Base-by-base conservation (phyloP, 768 basidiomycete genomes). In the Coprinopsis strossmayeri region DNA sequence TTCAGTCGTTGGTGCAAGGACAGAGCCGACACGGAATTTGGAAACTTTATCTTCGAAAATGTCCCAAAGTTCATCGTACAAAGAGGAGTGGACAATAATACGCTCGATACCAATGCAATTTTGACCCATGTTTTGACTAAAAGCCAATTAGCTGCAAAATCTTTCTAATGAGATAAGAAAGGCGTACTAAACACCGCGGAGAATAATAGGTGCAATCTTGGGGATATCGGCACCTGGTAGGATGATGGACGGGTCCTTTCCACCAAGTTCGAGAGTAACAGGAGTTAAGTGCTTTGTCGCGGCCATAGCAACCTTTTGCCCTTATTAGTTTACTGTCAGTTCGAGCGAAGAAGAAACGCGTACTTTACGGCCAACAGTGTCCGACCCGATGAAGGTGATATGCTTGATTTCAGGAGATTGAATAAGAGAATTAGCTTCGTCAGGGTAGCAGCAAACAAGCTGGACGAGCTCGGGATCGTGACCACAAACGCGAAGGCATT, bases 81-180 rank as follows among this genome's bases (percentile, higher is more conserved):
- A 84, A 0, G 74, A 73, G 0, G 69, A 61, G 58, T 93, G 92
- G 30, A 98, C 91, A 39, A 98, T 78, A 55, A 98, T 77, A 1
- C 93, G 81, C 64, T 99, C 95, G 53, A 94, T 89, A 28, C 94
- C 95, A 57, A 99, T 95, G 64, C 95, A 99, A 59, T 97, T 97
- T 68, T 97, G 95, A 18, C 94, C 94, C 44, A 79, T 78, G 51
- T 91, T 91, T 72, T 93, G 92, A 72, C 91, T 93, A 40, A 15
- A 34, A 30, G 18, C 5, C 48, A 32, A 40, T 28, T 7, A 46
- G 28, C 50, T 5, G 39, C 13, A 32, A 7, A 45, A 17, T 17
- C 5, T 3, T 13, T 37, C 34, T 20, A 17, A 18, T 4, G 34
- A 5, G 12, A 41, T 38, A 21, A 44, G 13, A 39, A 47, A 13